Percentiles rank a stretch among this genome's conserved stretches.
Evolutionary conservation across 441 rosid genomes (phyloP).

Genomic region (California macrophylla): DNA sequence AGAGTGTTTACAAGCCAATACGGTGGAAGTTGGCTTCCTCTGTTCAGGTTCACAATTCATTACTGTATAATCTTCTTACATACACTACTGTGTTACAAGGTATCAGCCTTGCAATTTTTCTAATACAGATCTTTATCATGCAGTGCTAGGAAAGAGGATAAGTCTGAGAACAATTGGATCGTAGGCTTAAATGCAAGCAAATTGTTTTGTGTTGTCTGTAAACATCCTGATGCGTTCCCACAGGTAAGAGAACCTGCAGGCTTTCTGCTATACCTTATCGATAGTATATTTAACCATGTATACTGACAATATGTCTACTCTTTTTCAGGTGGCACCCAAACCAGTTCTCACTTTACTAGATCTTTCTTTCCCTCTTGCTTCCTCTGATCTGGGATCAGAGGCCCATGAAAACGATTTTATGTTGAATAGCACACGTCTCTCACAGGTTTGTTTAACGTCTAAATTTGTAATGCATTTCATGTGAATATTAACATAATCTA

Average conservation of each 20-base stretch:
- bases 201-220: conserved; percentile 65
- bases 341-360: conserved; percentile 63
- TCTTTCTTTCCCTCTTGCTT: conserved; percentile 68
- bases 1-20: conserved; percentile 55
- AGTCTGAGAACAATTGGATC: conserved; percentile 70
- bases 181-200: conserved; percentile 65
- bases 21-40: conserved; percentile 92
- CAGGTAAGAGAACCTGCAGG: conserved; percentile 36
- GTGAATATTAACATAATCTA: not conserved
- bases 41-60: conserved; percentile 59
- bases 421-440: conserved; percentile 46
- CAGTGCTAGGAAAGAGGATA: conserved; percentile 58
- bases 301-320: conserved; percentile 15
- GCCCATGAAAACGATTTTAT: conserved; percentile 85
- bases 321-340: conserved; percentile 73
- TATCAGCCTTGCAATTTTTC: not conserved
- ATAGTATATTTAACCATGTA: not conserved
- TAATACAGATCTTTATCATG: conserved; percentile 17
- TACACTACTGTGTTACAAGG: conserved; percentile 8
- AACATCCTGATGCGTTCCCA: conserved; percentile 55
- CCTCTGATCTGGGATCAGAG: conserved; percentile 86
- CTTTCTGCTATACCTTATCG: conserved; percentile 3
- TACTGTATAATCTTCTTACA: conserved; percentile 10
- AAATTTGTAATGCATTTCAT: no score
- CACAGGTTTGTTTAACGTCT: conserved; percentile 39